phyloP scores from a whole-genome alignment of 1,284 basidiomycete species.

The Meira miltonrushii region DNA sequence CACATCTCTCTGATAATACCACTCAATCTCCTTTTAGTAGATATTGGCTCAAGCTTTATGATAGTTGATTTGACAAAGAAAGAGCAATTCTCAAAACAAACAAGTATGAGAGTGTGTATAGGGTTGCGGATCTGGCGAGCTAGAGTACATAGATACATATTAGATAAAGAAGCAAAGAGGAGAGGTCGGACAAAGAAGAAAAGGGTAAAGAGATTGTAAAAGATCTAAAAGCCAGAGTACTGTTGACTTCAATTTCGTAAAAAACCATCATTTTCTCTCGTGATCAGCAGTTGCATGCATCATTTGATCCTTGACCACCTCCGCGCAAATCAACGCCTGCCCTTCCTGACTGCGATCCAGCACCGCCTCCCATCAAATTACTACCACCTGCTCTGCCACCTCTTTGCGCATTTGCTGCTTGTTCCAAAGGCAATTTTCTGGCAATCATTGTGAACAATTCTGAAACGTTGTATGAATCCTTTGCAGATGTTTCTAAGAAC shows the following conservation, averaged over 20 bases:
- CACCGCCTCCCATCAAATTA: neutral
- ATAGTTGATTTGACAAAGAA: too few relatives aligned
- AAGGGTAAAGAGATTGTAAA: too few relatives aligned
- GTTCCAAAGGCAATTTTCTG: slow-evolving; percentile 46
- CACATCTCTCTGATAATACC: too few relatives aligned
- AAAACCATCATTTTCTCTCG: neutral
- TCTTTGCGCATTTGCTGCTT: slow-evolving; percentile 29
- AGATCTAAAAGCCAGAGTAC: too few relatives aligned
- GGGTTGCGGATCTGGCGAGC: too few relatives aligned
- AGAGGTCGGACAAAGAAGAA: neutral
- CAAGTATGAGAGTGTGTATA: too few relatives aligned
- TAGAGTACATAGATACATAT: too few relatives aligned
- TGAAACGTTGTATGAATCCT: slow-evolving; percentile 81
- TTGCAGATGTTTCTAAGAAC: slow-evolving; percentile 94
- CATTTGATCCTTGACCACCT: neutral
- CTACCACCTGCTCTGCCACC: slow-evolving; percentile 18
- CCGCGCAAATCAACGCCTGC: slow-evolving; percentile 7
- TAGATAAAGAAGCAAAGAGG: too few relatives aligned
- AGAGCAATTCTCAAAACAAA: too few relatives aligned
- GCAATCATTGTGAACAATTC: slow-evolving; percentile 59
- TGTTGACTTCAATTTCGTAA: too few relatives aligned
- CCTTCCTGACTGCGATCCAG: neutral
- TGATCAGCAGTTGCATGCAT: slow-evolving; percentile 6
- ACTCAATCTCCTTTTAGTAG: too few relatives aligned
- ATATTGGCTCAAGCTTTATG: too few relatives aligned